Evolutionary conservation across 768 basidiomycete genomes (phyloP).

Genomic region (Coprinellus micaceus): DNA sequence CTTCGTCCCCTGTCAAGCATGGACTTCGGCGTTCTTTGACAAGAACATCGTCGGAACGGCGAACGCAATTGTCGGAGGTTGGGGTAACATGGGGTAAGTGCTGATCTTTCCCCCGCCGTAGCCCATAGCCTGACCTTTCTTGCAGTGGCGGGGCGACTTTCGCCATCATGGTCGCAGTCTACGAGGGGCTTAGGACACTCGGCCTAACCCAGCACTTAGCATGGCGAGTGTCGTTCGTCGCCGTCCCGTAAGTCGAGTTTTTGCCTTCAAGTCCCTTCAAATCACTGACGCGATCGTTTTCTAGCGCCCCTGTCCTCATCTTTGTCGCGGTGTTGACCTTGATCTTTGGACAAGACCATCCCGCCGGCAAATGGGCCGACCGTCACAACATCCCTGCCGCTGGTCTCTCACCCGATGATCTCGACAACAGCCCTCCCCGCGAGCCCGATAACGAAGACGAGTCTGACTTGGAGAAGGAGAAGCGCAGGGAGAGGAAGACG

Average conservation of each 20-base stretch:
- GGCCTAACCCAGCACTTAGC: slow-evolving; percentile 39
- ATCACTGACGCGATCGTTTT: neutral
- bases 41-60: slow-evolving; percentile 40
- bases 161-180: slow-evolving; percentile 53
- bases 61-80: slow-evolving; percentile 54
- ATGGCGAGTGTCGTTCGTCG: slow-evolving; percentile 54
- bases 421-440: slow-evolving; percentile 7
- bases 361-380: slow-evolving; percentile 49
- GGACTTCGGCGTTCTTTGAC: slow-evolving; percentile 62
- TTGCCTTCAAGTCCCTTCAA: neutral
- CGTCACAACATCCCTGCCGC: slow-evolving; percentile 38
- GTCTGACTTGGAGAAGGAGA: slow-evolving; percentile 3
- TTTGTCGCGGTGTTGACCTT: slow-evolving; percentile 37
- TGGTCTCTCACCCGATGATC: slow-evolving; percentile 14
- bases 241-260: slow-evolving; percentile 39
- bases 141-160: slow-evolving; percentile 47
- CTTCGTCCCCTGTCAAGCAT: slow-evolving; percentile 59
- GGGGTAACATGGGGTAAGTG: slow-evolving; percentile 43
- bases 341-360: slow-evolving; percentile 50
- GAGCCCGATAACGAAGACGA: slow-evolving; percentile 8
- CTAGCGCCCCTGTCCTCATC: slow-evolving; percentile 46
- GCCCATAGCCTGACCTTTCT: neutral
- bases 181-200: slow-evolving; percentile 32
- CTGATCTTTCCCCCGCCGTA: no score
- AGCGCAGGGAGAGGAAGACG: slow-evolving; percentile 28